Conservation (phyloP, 140 eudicot genomes). For the Anethum foeniculum region DNA sequence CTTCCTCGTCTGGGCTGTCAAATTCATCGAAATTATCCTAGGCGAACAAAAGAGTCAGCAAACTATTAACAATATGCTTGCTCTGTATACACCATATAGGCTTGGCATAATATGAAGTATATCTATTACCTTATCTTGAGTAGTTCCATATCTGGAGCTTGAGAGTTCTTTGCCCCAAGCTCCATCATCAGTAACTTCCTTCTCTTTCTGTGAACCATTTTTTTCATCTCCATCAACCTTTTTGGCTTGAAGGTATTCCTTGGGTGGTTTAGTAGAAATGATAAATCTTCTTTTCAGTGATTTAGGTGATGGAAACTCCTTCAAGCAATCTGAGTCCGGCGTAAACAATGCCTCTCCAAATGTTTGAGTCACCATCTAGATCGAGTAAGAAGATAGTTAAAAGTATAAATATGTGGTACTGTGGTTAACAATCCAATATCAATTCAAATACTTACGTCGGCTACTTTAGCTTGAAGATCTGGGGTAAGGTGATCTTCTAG, state of each 20-base stretch:
- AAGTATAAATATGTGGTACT: not conserved
- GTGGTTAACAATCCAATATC: conserved; percentile 3
- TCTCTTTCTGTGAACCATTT: conserved; percentile 35
- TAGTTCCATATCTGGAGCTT: conserved; percentile 20
- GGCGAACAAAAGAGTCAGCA: conserved; percentile 16
- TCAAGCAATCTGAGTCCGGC: conserved; percentile 51
- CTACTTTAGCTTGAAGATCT: conserved; percentile 89
- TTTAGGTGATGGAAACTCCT: conserved; percentile 71
- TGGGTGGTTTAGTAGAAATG: conserved; percentile 91
- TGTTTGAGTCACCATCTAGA: conserved; percentile 75
- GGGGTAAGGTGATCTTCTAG: conserved; percentile 91
- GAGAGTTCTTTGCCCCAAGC: conserved; percentile 86
- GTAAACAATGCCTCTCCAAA: conserved; percentile 70
- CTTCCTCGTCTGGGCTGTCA: conserved; percentile 19
- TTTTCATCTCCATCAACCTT: conserved; percentile 32
- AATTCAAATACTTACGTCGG: conserved; percentile 41
- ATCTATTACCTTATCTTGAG: conserved; percentile 37
- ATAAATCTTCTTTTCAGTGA: conserved; percentile 50
- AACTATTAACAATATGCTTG: not conserved
- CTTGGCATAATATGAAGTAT: not conserved
- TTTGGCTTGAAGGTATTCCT: conserved; percentile 73
- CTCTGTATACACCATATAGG: not conserved
- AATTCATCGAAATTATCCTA: conserved; percentile 45
- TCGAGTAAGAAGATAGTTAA: conserved; percentile 13
- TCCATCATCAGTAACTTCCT: conserved; percentile 39